phyloP scores from a whole-genome alignment of 1,139 yeast species.

The Candida mesenterica region DNA sequence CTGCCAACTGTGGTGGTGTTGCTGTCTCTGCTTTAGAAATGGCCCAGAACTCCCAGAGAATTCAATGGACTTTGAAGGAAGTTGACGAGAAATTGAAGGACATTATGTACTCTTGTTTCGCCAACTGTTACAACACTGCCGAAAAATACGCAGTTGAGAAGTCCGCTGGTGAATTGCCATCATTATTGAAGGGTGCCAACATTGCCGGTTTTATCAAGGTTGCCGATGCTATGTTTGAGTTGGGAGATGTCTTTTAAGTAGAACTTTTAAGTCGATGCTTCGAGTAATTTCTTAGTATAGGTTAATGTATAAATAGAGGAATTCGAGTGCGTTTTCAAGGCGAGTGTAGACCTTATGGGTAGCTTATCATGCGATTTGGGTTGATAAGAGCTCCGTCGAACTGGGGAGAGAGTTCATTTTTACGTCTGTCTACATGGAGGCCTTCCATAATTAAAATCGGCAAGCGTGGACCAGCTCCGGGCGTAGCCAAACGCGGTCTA shows the following conservation, averaged over 20 bases:
- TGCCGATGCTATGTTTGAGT: constrained; percentile 97
- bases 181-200: constrained; percentile 97
- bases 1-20: constrained; percentile 99
- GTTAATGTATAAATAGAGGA: constrained; percentile 1
- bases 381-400: too few relatives aligned
- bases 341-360: neutral
- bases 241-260: constrained; percentile 75
- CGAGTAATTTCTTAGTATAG: too few relatives aligned
- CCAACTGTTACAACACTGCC: constrained; percentile 89
- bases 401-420: too few relatives aligned
- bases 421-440: too few relatives aligned
- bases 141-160: constrained; percentile 72
- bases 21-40: constrained; percentile 98
- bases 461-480: too few relatives aligned
- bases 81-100: constrained; percentile 28
- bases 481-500: too few relatives aligned
- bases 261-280: too few relatives aligned
- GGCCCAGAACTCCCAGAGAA: constrained; percentile 98
- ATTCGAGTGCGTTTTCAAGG: too few relatives aligned
- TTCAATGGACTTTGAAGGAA: constrained; percentile 28
- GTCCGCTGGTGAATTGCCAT: constrained; percentile 60
- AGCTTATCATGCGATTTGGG: too few relatives aligned
- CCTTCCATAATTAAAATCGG: too few relatives aligned
- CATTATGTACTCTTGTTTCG: constrained; percentile 92
- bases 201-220: constrained; percentile 98